phyloP scores from a whole-genome alignment of 176 grass and related monocot species.

The Tillandsia leiboldiana region DNA sequence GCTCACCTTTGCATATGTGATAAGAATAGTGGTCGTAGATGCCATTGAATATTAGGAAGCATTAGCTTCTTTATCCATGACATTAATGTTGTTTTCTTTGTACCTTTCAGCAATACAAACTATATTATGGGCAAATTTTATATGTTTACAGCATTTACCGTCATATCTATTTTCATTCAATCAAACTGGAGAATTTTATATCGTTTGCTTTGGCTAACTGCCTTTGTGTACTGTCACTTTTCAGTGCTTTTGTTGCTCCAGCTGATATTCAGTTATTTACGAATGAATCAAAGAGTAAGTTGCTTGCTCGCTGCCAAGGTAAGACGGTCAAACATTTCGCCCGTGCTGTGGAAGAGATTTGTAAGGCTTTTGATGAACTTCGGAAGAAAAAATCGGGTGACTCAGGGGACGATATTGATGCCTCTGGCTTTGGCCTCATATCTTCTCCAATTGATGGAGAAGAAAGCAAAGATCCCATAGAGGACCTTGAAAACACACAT shows the following conservation, averaged over 20 bases:
- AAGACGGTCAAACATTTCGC: slow-evolving; percentile 52
- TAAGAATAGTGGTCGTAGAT: too few relatives aligned
- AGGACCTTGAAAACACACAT: slow-evolving; percentile 36
- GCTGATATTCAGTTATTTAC: slow-evolving; percentile 83
- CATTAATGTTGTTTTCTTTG: too few relatives aligned
- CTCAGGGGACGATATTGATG: neutral
- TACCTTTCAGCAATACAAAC: neutral
- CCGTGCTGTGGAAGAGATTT: slow-evolving; percentile 78
- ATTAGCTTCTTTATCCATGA: too few relatives aligned
- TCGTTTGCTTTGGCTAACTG: neutral
- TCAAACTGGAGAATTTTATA: neutral
- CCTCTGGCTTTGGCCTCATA: neutral
- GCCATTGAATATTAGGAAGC: too few relatives aligned
- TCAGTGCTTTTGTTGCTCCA: slow-evolving; percentile 68
- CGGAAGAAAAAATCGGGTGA: slow-evolving; percentile 11
- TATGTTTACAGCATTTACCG: neutral
- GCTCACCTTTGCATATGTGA: too few relatives aligned
- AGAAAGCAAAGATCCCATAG: slow-evolving; percentile 28
- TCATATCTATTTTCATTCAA: neutral
- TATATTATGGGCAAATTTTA: neutral
- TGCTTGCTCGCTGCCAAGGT: slow-evolving; percentile 42
- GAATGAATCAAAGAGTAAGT: slow-evolving; percentile 51
- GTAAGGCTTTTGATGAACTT: slow-evolving; percentile 60
- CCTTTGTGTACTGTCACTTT: slow-evolving; percentile 20
- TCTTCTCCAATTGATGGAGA: slow-evolving; percentile 13